Evolutionary conservation across 2,329 filamentous ascomycete species (phyloP), one percentile per base, ranked within the genome.

Genomic region (Aspergillus proliferans): DNA sequence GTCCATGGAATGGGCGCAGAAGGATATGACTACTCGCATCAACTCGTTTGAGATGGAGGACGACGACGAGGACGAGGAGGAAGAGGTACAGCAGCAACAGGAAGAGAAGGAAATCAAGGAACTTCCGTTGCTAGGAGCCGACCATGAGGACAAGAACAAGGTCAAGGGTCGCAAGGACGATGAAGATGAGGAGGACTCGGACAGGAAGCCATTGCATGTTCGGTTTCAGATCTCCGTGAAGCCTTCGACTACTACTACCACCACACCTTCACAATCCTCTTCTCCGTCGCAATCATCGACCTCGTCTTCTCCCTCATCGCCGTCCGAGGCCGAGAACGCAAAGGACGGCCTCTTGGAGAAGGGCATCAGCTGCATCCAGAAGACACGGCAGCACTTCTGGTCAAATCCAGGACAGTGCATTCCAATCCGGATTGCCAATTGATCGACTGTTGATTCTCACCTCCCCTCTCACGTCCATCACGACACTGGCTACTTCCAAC

Each of bases 1-100:
- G 40, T 67, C 65, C 1, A 61, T 67, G 45, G 54, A 61, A 39
- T 66, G 62, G 63, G 63, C 64, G 1, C 63, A 67, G 47, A 62
- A 65, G 42, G 65, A 67, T 15, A 65, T 66, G 61, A 63, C 63
- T 19, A 61, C 63, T 30, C 61, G 63, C 28, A 67, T 67, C 52
- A 67, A 64, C 49, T 64, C 65, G 6, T 63, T 67, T 9, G 65
- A 67, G n/a, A 58, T 67, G 24, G 65, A 67, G 47, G 60, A 64
- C 28, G 64, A 67, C 22, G 53, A 59, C 19, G 60, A 64, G 51
- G 60, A 61, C 10, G 64, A 66, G 36, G 50, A 55, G 12, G 47
- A 55, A 3, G 50, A 53, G n/a, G 44, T 43, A 15, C 59, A 57
- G 12, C 48, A 55, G 44, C 43, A 58, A 34, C 44, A 56, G 42